phyloP scores from a whole-genome alignment of 2,329 filamentous ascomycete species.

The Delphinella strobiligena region DNA sequence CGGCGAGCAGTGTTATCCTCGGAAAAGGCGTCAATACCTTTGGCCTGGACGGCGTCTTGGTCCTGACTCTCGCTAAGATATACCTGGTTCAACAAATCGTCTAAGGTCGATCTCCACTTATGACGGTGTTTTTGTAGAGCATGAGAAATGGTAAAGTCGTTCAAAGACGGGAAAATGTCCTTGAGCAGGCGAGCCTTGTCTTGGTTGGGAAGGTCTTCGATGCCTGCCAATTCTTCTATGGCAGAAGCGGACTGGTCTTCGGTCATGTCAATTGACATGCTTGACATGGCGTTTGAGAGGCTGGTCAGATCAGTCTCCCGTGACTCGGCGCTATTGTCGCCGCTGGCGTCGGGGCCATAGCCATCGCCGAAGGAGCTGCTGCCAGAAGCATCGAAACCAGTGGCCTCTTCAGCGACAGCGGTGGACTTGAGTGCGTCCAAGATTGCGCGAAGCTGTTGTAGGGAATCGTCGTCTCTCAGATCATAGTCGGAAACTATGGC shows the following conservation, averaged over 20 bases:
- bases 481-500: slow-evolving; percentile 67
- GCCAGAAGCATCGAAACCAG: slow-evolving; percentile 66
- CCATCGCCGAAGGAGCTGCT: slow-evolving; percentile 38
- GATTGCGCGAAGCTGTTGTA: slow-evolving; percentile 43
- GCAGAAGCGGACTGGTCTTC: not conserved
- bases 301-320: slow-evolving; percentile 39
- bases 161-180: slow-evolving; percentile 59
- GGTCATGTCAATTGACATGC: slow-evolving; percentile 15
- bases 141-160: slow-evolving; percentile 51
- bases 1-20: slow-evolving; percentile 37
- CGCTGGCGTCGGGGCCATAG: slow-evolving; percentile 25
- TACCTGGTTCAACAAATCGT: slow-evolving; percentile 67
- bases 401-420: slow-evolving; percentile 54
- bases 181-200: slow-evolving; percentile 53
- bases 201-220: slow-evolving; percentile 38
- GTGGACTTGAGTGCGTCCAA: slow-evolving; percentile 55
- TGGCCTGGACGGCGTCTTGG: slow-evolving; percentile 36
- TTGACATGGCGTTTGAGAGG: slow-evolving; percentile 34
- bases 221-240: slow-evolving; percentile 11
- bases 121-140: slow-evolving; percentile 56
- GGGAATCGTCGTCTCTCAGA: slow-evolving; percentile 39
- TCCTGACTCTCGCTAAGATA: slow-evolving; percentile 59
- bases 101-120: slow-evolving; percentile 58
- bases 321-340: slow-evolving; percentile 27
- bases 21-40: slow-evolving; percentile 75